Evolutionary conservation across 495 filamentous ascomycete genomes (phyloP).

Genomic region (Thermochaetoides thermophila): DNA sequence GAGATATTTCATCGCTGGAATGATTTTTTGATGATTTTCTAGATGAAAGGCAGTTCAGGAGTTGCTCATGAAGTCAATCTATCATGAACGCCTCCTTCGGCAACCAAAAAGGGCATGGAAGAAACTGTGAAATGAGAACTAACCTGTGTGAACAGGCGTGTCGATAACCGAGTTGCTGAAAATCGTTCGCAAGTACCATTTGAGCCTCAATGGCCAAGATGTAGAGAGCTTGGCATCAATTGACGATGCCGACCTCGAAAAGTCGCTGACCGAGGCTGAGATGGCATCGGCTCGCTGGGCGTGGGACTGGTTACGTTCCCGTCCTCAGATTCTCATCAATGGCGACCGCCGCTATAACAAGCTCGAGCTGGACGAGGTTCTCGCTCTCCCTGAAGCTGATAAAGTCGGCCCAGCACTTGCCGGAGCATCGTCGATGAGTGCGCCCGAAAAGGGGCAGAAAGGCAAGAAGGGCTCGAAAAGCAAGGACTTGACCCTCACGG

Average conservation of each 20-base stretch:
- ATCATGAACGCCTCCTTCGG: no score
- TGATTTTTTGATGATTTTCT: no score
- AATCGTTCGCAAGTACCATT: constrained; percentile 18
- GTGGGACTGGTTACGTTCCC: constrained; percentile 30
- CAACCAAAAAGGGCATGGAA: no score
- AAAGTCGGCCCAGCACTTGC: constrained; percentile 1
- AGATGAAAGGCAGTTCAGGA: no score
- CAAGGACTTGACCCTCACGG: constrained; percentile 8
- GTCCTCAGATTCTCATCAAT: constrained; percentile 29
- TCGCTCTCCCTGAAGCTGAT: constrained; percentile 24
- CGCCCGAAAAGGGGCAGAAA: background rate
- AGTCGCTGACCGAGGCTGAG: constrained; percentile 13
- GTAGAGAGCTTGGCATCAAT: background rate
- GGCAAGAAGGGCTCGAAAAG: constrained; percentile 2
- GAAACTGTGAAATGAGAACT: no score
- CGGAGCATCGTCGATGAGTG: background rate
- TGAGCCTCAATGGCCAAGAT: constrained; percentile 5
- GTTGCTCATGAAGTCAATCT: no score
- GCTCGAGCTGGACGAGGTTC: constrained; percentile 25
- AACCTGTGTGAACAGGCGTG: constrained; percentile 12
- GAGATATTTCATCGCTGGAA: no score
- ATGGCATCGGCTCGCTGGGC: constrained; percentile 24
- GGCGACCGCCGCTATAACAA: constrained; percentile 25
- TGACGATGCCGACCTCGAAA: constrained; percentile 10
- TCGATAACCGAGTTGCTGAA: constrained; percentile 14